phyloP scores from a whole-genome alignment of 768 basidiomycete species.

The Candolleomyces eurysporus region DNA sequence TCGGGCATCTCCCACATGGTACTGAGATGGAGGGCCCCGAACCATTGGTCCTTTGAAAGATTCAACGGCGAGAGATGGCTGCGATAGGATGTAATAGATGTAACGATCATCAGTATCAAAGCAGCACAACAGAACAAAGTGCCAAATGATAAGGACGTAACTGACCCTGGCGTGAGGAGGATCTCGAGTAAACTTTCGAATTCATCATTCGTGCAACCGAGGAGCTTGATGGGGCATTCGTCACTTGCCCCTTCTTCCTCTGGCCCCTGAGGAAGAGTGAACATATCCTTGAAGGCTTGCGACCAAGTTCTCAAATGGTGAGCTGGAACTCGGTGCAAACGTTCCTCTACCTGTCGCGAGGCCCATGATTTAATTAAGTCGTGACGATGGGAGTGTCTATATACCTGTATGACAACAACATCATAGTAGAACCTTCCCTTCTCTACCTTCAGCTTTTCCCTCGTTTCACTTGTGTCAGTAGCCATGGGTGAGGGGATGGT shows the following conservation, averaged over 20 bases:
- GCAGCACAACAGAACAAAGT: background rate
- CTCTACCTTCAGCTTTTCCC: too few species aligned
- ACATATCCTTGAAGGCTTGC: slow-evolving; percentile 4
- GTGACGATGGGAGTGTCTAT: too few species aligned
- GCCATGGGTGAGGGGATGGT: too few species aligned
- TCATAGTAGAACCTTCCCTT: too few species aligned
- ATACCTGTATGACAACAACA: too few species aligned
- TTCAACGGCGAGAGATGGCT: background rate
- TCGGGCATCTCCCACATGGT: slow-evolving; percentile 3
- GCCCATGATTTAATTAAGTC: background rate
- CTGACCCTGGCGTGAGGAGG: background rate
- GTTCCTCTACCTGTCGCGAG: background rate
- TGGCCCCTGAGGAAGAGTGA: slow-evolving; percentile 1
- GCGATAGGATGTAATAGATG: too few species aligned
- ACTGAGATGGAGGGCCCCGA: background rate
- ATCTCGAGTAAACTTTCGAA: slow-evolving; percentile 3
- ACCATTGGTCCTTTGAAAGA: background rate
- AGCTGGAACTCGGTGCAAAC: background rate
- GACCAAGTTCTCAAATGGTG: background rate
- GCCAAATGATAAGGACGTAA: background rate
- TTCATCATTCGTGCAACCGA: background rate
- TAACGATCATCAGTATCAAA: background rate
- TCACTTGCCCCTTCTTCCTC: background rate
- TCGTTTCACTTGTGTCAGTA: too few species aligned
- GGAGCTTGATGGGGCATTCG: background rate